Percentiles rank a stretch among this genome's conserved stretches.
Evolutionary conservation across 2,329 filamentous ascomycete genomes (phyloP).

Genomic region (Neonectria faginata): DNA sequence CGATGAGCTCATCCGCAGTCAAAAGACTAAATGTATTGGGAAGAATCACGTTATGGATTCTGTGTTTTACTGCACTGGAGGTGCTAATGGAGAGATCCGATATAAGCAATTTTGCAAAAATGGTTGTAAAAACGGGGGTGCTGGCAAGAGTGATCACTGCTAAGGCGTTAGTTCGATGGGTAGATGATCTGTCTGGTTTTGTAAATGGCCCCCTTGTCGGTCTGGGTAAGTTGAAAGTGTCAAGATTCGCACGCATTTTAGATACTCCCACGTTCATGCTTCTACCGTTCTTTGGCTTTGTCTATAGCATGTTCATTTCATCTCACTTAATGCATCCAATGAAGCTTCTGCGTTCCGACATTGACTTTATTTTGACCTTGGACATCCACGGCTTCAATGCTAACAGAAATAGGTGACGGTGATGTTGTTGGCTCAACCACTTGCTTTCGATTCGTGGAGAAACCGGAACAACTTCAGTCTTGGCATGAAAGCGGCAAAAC

Average conservation of each 20-base stretch:
- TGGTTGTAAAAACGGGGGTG: constrained; percentile 9
- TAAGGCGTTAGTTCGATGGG: not conserved
- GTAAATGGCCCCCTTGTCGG: not conserved
- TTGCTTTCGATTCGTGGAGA: constrained; percentile 22
- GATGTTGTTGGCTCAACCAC: not conserved
- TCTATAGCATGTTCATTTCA: too few relatives aligned
- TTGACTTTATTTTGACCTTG: not conserved
- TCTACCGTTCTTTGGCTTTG: too few relatives aligned
- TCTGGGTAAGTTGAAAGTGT: not conserved
- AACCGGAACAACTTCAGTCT: constrained; percentile 3
- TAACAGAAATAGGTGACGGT: not conserved
- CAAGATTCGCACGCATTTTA: not conserved
- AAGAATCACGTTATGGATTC: constrained; percentile 23
- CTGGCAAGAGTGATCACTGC: constrained; percentile 22
- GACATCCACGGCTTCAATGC: not conserved
- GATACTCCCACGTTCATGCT: too few relatives aligned
- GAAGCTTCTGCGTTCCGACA: too few relatives aligned
- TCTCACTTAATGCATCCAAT: too few relatives aligned
- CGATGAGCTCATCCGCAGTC: constrained; percentile 19
- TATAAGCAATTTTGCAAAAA: constrained; percentile 25
- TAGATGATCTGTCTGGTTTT: not conserved
- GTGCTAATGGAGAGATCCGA: constrained; percentile 22
- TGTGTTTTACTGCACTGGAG: constrained; percentile 16
- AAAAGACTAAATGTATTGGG: constrained; percentile 19
- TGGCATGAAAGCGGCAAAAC: not conserved